These are phyloP conservation scores for Peniophora sp. DNA, from an alignment of 1,284 basidiomycete species.

Conservation along the genomic window DNA sequence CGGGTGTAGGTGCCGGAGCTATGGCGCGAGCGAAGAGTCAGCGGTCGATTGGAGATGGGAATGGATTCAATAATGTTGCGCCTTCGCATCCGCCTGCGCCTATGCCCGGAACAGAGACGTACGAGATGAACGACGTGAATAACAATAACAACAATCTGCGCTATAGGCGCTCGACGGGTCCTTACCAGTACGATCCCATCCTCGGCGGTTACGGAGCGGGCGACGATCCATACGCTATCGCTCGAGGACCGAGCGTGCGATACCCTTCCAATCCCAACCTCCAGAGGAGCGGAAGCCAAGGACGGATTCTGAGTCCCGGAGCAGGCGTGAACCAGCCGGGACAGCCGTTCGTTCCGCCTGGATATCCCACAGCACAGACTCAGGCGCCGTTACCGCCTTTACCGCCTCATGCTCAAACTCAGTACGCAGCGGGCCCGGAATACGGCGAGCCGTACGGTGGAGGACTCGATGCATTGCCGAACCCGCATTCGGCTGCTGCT, in stretches of 20 bases:
- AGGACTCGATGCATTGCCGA: constrained; percentile 8
- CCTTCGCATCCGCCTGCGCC: too few species aligned
- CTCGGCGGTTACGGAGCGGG: constrained; percentile 16
- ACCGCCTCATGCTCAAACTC: too few species aligned
- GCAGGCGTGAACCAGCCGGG: constrained; percentile 5
- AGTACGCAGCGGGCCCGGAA: constrained; percentile 3
- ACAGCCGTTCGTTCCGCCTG: constrained; percentile 1
- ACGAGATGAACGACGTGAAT: constrained; percentile 11
- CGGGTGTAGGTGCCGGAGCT: constrained; percentile 20
- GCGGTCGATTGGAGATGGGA: too few species aligned
- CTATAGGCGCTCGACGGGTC: constrained; percentile 3
- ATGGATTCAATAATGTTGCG: too few species aligned
- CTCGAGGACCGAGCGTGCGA: constrained; percentile 5
- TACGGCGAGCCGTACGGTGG: neutral
- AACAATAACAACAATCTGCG: constrained; percentile 2
- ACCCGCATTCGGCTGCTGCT: constrained; percentile 7
- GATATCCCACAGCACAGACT: neutral
- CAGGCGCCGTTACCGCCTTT: constrained; percentile 1
- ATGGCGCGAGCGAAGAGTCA: constrained; percentile 9
- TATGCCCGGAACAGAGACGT: constrained; percentile 13
- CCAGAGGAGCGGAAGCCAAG: constrained; percentile 8
- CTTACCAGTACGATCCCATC: constrained; percentile 6
- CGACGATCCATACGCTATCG: constrained; percentile 13
- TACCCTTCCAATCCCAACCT: constrained; percentile 8
- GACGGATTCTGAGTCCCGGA: neutral